Evolutionary conservation across 2,329 filamentous ascomycete genomes (phyloP).

Genomic region (Xylaria sp.): DNA sequence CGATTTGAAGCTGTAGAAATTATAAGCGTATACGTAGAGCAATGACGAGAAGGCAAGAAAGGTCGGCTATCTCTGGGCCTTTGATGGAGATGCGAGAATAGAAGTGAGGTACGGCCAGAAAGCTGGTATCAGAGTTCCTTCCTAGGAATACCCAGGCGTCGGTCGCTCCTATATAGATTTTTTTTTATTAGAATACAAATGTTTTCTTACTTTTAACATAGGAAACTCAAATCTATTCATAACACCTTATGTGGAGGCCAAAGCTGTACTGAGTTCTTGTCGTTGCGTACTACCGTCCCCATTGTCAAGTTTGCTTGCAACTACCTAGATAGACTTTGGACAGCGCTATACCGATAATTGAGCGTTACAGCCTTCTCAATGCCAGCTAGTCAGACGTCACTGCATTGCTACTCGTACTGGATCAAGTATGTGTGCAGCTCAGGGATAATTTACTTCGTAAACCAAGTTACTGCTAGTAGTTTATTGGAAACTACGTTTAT

Average conservation of each 20-base stretch:
- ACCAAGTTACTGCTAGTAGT: neutral
- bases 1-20: neutral
- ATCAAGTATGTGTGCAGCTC: neutral
- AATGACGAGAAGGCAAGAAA: neutral
- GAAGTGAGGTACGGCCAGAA: neutral
- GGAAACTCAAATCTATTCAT: neutral
- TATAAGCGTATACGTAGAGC: neutral
- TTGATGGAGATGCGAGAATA: neutral
- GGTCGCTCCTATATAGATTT: neutral
- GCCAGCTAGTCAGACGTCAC: neutral
- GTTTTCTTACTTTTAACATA: neutral
- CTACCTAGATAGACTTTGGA: neutral
- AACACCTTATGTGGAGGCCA: neutral
- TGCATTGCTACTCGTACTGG: neutral
- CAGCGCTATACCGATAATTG: neutral
- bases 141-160: neutral
- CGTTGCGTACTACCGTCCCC: neutral
- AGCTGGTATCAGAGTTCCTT: neutral
- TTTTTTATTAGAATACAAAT: neutral
- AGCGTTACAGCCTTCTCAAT: neutral
- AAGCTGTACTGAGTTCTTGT: neutral
- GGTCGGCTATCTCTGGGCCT: neutral
- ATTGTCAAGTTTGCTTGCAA: neutral
- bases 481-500: neutral
- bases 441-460: neutral